These are phyloP conservation scores for Metroxylon sagu DNA, from an alignment of 176 grass and related monocot genomes.

Conservation along the genomic window DNA sequence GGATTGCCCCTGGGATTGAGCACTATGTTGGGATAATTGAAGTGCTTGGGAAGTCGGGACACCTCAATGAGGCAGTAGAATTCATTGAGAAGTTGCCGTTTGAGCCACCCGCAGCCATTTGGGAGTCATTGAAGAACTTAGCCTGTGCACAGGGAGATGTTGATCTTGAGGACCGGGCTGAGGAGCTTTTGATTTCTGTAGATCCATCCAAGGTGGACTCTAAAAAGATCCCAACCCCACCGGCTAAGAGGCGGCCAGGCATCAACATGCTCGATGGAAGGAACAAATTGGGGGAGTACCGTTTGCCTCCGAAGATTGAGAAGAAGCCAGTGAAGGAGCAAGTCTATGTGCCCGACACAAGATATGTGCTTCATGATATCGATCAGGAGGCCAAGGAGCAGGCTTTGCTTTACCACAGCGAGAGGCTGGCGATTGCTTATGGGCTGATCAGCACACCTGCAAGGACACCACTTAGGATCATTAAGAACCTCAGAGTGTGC, in stretches of 20 bases:
- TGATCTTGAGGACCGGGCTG: conserved; percentile 64
- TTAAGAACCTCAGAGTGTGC: conserved; percentile 85
- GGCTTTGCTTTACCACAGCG: conserved; percentile 78
- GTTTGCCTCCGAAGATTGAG: conserved; percentile 65
- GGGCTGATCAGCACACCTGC: conserved; percentile 79
- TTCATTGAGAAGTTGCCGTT: conserved; percentile 81
- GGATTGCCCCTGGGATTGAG: conserved; percentile 45
- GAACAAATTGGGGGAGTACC: conserved; percentile 71
- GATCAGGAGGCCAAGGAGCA: conserved; percentile 89
- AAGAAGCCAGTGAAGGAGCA: conserved; percentile 77
- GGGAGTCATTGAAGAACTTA: conserved; percentile 60
- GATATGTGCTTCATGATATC: conserved; percentile 85
- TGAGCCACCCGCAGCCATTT: conserved; percentile 43
- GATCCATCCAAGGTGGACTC: conserved; percentile 46
- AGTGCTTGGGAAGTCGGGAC: conserved; percentile 69
- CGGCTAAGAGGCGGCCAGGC: conserved; percentile 62
- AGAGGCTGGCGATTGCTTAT: conserved; percentile 81
- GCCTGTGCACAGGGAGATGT: conserved; percentile 60
- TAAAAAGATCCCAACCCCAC: conserved; percentile 47
- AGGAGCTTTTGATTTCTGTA: conserved; percentile 50
- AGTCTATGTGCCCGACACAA: conserved; percentile 76
- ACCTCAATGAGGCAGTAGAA: conserved; percentile 68
- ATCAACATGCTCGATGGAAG: conserved; percentile 84
- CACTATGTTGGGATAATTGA: conserved; percentile 67
- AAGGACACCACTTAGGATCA: conserved; percentile 74